These are phyloP conservation scores for Phialemonium atrogriseum DNA, from an alignment of 2,329 filamentous ascomycete species.

Conservation along the genomic window DNA sequence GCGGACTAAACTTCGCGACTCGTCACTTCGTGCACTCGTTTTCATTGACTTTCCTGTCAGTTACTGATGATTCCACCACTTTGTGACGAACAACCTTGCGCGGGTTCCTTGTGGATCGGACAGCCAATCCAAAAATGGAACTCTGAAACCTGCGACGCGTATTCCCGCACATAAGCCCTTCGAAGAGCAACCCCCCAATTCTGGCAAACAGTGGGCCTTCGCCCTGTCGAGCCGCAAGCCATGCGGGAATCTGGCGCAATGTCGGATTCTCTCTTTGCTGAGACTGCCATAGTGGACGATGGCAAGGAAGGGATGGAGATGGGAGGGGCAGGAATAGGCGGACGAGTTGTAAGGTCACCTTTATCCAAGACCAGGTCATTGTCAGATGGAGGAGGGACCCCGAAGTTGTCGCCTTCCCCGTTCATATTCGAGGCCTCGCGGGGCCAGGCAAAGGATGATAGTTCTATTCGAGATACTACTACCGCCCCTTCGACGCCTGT, in stretches of 20 bases:
- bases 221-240: constrained; percentile 1
- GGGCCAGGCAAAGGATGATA: constrained; percentile 59
- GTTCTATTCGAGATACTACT: constrained; percentile 37
- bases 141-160: no score
- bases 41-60: no score
- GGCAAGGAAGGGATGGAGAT: constrained; percentile 7
- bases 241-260: constrained; percentile 11
- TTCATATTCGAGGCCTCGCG: constrained; percentile 45
- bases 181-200: no score
- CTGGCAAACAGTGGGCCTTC: constrained; percentile 6
- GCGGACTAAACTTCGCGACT: no score
- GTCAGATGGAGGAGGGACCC: constrained; percentile 54
- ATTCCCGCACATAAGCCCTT: no score
- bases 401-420: constrained; percentile 50
- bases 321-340: constrained; percentile 2
- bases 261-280: constrained; percentile 19
- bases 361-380: constrained; percentile 51
- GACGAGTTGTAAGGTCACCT: constrained; percentile 24
- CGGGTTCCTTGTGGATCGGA: no score
- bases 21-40: no score
- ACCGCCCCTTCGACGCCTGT: constrained; percentile 61
- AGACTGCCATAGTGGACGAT: constrained; percentile 25
- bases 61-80: no score
- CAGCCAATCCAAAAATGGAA: no score
- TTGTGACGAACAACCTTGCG: no score